phyloP scores from a whole-genome alignment of 2,329 filamentous ascomycete genomes.

The Trichoderma koningiopsis region DNA sequence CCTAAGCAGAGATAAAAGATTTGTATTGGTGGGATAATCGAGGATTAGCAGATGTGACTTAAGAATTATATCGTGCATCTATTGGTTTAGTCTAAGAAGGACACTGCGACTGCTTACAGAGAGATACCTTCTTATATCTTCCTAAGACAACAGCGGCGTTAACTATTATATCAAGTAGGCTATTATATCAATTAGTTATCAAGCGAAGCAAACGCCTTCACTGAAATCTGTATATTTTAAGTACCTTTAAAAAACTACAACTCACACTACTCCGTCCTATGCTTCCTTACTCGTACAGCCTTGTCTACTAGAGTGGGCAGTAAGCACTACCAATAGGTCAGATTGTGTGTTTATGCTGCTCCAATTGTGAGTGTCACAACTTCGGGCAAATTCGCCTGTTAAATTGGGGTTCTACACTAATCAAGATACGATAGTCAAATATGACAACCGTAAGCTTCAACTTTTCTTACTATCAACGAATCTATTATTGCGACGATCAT shows the following conservation, averaged over 20 bases:
- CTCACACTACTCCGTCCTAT: not conserved
- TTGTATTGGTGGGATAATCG: not conserved
- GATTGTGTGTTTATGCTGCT: not conserved
- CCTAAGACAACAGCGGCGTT: not conserved
- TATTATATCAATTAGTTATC: not conserved
- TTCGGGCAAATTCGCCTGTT: not conserved
- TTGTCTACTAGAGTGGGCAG: not conserved
- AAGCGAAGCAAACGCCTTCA: not conserved
- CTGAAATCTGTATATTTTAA: not conserved
- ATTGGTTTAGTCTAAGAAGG: not conserved
- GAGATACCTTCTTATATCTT: not conserved
- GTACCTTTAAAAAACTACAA: not conserved
- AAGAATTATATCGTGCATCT: not conserved
- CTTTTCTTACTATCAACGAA: not conserved
- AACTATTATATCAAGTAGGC: not conserved
- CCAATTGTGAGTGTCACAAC: not conserved
- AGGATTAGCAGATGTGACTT: not conserved
- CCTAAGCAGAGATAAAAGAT: not conserved
- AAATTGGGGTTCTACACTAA: not conserved
- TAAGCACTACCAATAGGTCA: constrained; percentile 7
- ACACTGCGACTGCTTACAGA: not conserved
- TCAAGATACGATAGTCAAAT: not conserved
- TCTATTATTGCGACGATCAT: not conserved
- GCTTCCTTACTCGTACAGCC: not conserved
- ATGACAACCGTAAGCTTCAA: not conserved